Conservation (phyloP, 2,329 filamentous ascomycete species). For the Cytospora mali region DNA sequence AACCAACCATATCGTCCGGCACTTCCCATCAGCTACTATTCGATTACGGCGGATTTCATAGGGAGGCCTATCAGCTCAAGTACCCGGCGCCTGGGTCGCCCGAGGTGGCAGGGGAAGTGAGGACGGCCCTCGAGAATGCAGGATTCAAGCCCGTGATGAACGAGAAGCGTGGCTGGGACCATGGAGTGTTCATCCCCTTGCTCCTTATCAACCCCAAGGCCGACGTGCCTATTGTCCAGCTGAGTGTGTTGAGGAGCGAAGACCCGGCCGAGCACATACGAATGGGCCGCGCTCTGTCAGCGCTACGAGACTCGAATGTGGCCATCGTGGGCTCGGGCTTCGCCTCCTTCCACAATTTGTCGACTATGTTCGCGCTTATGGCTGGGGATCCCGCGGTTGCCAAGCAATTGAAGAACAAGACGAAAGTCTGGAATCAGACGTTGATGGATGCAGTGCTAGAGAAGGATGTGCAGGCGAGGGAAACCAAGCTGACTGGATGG, state of each 20-base stretch:
- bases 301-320: conserved; percentile 55
- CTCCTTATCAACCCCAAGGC: conserved; percentile 56
- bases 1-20: conserved; percentile 55
- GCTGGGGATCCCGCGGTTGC: conserved; percentile 29
- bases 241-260: conserved; percentile 57
- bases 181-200: conserved; percentile 63
- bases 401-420: conserved; percentile 34
- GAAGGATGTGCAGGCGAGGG: conserved; percentile 40
- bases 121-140: conserved; percentile 46
- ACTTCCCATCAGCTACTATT: conserved; percentile 53
- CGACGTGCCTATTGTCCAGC: conserved; percentile 57
- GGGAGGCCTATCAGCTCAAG: conserved; percentile 56
- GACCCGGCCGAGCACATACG: conserved; percentile 51
- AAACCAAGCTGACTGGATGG: conserved; percentile 48
- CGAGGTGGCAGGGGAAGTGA: conserved; percentile 52
- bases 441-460: conserved; percentile 46
- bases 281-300: conserved; percentile 55
- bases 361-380: conserved; percentile 45
- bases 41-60: conserved; percentile 63
- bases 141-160: conserved; percentile 49
- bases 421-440: conserved; percentile 49
- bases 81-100: conserved; percentile 61
- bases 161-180: conserved; percentile 55
- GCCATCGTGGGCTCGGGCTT: conserved; percentile 64
- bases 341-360: conserved; percentile 59